Evolutionary conservation across 208 protist species (phyloP).

Genomic region (Trypanosoma scelopori): DNA sequence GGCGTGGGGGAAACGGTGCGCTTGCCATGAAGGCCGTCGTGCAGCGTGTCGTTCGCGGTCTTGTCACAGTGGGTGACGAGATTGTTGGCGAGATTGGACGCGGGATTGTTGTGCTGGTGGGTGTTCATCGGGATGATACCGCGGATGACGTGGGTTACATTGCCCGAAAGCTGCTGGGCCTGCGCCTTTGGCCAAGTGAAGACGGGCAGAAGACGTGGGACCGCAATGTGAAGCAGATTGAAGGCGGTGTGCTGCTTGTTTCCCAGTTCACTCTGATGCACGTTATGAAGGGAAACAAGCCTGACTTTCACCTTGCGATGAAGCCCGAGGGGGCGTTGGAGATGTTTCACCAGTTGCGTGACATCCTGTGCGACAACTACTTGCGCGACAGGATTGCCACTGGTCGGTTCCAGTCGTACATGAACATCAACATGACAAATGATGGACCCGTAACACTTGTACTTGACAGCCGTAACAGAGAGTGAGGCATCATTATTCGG

Average conservation of each 20-base stretch:
- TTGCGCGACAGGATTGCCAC: constrained; percentile 58
- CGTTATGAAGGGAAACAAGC: constrained; percentile 88
- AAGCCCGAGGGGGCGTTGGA: constrained; percentile 51
- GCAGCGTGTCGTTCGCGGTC: constrained; percentile 70
- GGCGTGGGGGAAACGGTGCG: too few species aligned
- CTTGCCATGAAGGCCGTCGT: constrained; percentile 80
- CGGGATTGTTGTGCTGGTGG: constrained; percentile 81
- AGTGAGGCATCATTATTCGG: not conserved
- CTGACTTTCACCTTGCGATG: constrained; percentile 93
- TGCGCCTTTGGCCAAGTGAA: constrained; percentile 68
- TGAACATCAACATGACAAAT: constrained; percentile 81
- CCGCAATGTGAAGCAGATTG: constrained; percentile 77
- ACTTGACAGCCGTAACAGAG: constrained; percentile 67
- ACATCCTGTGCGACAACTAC: constrained; percentile 56
- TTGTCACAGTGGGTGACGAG: constrained; percentile 66
- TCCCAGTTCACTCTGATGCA: constrained; percentile 92
- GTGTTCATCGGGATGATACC: constrained; percentile 77
- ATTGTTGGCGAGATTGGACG: constrained; percentile 74
- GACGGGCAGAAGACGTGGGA: constrained; percentile 72
- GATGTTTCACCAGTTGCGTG: constrained; percentile 81
- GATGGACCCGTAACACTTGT: constrained; percentile 91
- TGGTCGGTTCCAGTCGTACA: constrained; percentile 88
- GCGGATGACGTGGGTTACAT: constrained; percentile 81
- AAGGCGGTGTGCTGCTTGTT: constrained; percentile 83
- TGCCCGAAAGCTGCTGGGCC: constrained; percentile 69